Evolutionary conservation across 495 filamentous ascomycete genomes (phyloP).

Genomic region (Ramalina intermedia): DNA sequence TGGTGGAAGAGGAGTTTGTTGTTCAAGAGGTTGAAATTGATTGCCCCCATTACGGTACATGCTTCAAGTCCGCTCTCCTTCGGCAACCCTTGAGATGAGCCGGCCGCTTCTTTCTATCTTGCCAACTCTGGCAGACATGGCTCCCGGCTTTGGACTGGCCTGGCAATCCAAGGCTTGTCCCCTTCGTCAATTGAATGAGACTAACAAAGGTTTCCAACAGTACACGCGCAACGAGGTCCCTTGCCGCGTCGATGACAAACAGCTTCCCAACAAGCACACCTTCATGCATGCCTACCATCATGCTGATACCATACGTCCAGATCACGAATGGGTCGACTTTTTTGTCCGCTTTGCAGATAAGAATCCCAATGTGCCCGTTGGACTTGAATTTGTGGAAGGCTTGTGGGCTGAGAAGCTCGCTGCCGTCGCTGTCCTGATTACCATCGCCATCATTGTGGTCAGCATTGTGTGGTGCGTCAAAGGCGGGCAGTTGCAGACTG

Average conservation of each 20-base stretch:
- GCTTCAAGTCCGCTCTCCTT: neutral
- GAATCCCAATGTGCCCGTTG: constrained; percentile 5
- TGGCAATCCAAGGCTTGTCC: too few relatives aligned
- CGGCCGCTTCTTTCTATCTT: too few relatives aligned
- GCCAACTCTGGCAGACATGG: too few relatives aligned
- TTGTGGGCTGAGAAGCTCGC: constrained; percentile 16
- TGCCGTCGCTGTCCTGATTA: constrained; percentile 11
- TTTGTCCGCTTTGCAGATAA: constrained; percentile 10
- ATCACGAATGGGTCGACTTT: constrained; percentile 16
- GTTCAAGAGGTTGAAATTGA: constrained; percentile 12
- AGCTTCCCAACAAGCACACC: constrained; percentile 6
- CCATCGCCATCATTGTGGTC: constrained; percentile 14
- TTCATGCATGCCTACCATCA: constrained; percentile 14
- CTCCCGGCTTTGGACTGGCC: too few relatives aligned
- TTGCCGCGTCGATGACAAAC: constrained; percentile 4
- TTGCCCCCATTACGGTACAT: constrained; percentile 12
- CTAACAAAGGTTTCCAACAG: neutral
- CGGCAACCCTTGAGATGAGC: too few relatives aligned
- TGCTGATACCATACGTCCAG: constrained; percentile 7
- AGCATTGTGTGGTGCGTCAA: constrained; percentile 14
- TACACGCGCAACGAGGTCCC: constrained; percentile 14
- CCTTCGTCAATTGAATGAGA: too few relatives aligned
- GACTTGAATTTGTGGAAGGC: constrained; percentile 15
- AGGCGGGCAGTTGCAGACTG: constrained; percentile 15
- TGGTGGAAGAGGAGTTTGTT: constrained; percentile 9